Percentiles rank a stretch among this genome's conserved stretches.
These are phyloP conservation scores for Fusarium vanettenii DNA, from an alignment of 2,329 filamentous ascomycete species.

Conservation along the genomic window DNA sequence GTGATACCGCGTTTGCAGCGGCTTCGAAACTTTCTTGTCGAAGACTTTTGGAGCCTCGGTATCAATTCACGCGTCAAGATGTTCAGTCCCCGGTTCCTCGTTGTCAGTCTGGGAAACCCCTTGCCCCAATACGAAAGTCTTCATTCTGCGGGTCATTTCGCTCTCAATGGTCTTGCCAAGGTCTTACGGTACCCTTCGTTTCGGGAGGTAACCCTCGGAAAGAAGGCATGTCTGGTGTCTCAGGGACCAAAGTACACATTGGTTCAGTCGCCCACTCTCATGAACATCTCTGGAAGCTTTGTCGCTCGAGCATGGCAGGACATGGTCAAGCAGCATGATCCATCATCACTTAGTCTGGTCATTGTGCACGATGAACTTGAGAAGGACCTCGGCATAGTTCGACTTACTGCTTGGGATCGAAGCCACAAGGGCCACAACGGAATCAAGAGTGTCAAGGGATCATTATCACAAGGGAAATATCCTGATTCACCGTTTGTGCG, in stretches of 20 bases:
- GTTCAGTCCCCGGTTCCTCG: constrained; percentile 70
- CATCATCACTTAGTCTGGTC: constrained; percentile 65
- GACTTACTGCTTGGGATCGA: constrained; percentile 69
- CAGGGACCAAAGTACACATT: constrained; percentile 69
- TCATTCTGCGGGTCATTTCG: constrained; percentile 87
- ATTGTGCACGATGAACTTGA: constrained; percentile 93
- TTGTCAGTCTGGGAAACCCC: constrained; percentile 91
- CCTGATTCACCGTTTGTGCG: constrained; percentile 61
- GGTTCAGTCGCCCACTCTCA: constrained; percentile 79
- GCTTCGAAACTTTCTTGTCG: constrained; percentile 6
- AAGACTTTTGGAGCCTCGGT: constrained; percentile 10
- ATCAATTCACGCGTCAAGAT: constrained; percentile 41
- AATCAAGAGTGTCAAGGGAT: constrained; percentile 72
- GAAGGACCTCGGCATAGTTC: constrained; percentile 73
- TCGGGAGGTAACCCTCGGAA: constrained; percentile 58
- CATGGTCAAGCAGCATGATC: constrained; percentile 56
- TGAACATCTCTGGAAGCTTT: constrained; percentile 86
- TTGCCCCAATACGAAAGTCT: constrained; percentile 79
- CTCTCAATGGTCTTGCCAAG: constrained; percentile 71
- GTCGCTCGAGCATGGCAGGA: constrained; percentile 74
- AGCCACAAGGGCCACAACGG: constrained; percentile 81
- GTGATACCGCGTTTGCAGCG: constrained; percentile 42
- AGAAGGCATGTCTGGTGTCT: constrained; percentile 63
- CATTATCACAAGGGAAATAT: constrained; percentile 57
- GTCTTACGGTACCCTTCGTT: constrained; percentile 61